phyloP scores from a whole-genome alignment of 192 early-diverging fungal species.

The Pilobolus umbonatus region DNA sequence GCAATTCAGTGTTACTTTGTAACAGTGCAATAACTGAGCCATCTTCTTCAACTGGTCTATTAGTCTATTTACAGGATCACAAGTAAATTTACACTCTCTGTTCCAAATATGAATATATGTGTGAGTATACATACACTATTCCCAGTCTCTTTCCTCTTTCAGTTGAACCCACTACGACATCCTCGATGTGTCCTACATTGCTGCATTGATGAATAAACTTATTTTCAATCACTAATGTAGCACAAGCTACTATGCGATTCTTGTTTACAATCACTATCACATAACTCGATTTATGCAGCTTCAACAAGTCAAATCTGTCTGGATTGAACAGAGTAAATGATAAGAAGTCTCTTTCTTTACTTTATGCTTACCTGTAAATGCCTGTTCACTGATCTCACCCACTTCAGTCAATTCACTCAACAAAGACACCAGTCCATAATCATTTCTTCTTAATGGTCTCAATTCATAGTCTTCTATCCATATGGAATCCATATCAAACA shows the following conservation, averaged over 20 bases:
- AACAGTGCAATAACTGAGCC: conserved; percentile 75
- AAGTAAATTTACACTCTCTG: too few species aligned
- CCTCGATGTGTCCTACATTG: conserved; percentile 90
- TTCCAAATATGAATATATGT: conserved; percentile 12
- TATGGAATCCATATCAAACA: too few species aligned
- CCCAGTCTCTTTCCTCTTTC: conserved; percentile 71
- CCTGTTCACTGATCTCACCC: conserved; percentile 63
- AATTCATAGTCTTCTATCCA: conserved; percentile 66
- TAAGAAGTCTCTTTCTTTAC: too few species aligned
- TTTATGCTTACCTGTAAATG: conserved; percentile 54
- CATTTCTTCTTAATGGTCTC: conserved; percentile 69
- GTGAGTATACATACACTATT: conserved; percentile 32
- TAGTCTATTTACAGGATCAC: conserved; percentile 36
- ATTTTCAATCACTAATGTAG: conserved; percentile 83
- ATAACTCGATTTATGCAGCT: conserved; percentile 62
- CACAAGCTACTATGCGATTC: conserved; percentile 71
- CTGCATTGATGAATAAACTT: conserved; percentile 85
- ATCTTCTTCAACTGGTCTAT: conserved; percentile 86
- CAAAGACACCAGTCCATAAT: conserved; percentile 71
- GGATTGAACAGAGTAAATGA: conserved; percentile 10
- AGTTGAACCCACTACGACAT: conserved; percentile 72
- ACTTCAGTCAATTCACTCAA: conserved; percentile 76
- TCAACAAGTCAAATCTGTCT: conserved; percentile 76
- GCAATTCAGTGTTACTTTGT: conserved; percentile 82
- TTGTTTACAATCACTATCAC: conserved; percentile 83